Conservation (phyloP, 441 rosid species). For the Aquilaria agallochum region DNA sequence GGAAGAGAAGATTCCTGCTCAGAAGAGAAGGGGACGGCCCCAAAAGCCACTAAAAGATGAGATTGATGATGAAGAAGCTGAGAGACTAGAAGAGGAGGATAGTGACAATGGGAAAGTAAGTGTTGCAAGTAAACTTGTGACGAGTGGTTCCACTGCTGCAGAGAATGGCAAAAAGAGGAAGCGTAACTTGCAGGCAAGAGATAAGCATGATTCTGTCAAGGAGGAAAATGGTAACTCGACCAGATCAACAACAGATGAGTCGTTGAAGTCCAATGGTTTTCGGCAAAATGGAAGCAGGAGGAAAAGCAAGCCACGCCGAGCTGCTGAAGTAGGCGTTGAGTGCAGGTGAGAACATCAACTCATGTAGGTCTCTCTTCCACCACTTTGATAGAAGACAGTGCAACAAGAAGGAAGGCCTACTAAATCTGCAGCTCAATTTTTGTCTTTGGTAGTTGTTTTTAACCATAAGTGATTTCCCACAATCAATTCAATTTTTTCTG, state of each 20-base stretch:
- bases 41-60: conserved; percentile 59
- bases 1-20: conserved; percentile 58
- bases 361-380: conserved; percentile 19
- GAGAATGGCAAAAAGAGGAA: conserved; percentile 68
- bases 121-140: conserved; percentile 33
- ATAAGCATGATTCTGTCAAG: conserved; percentile 39
- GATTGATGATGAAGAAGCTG: conserved; percentile 46
- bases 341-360: conserved; percentile 48
- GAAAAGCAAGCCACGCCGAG: conserved; percentile 91
- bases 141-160: conserved; percentile 22
- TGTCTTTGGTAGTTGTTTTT: conserved; percentile 20
- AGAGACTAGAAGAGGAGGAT: conserved; percentile 49
- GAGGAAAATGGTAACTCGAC: conserved; percentile 51
- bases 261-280: conserved; percentile 65
- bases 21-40: conserved; percentile 75
- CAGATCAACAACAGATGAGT: conserved; percentile 58
- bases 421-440: conserved; percentile 19
- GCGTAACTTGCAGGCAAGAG: conserved; percentile 38
- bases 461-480: conserved; percentile 22
- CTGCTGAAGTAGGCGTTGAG: conserved; percentile 93
- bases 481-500: conserved; percentile 17
- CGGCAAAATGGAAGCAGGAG: conserved; percentile 88
- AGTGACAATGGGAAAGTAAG: conserved; percentile 38
- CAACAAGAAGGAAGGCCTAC: conserved; percentile 28
- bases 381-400: conserved; percentile 13